phyloP scores from a whole-genome alignment of 176 grass and related monocot species.

The Musa troglodytarum region DNA sequence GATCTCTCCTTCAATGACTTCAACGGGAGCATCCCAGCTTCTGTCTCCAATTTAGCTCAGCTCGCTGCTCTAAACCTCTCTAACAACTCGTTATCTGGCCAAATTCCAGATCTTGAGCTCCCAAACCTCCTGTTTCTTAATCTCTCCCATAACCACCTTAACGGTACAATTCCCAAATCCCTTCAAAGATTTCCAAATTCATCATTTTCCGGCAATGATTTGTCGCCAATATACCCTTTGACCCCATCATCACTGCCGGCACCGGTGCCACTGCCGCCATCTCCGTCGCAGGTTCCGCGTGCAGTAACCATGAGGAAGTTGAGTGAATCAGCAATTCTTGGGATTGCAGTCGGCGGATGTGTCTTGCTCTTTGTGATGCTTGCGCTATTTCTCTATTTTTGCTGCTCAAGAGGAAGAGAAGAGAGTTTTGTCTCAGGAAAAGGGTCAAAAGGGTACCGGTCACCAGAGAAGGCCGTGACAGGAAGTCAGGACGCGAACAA shows the following conservation, averaged over 20 bases:
- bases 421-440: background rate
- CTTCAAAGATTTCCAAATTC: slow-evolving; percentile 34
- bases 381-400: slow-evolving; percentile 35
- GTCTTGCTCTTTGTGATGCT: slow-evolving; percentile 24
- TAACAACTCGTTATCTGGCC: slow-evolving; percentile 64
- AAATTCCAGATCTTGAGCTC: slow-evolving; percentile 54
- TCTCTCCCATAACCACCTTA: slow-evolving; percentile 61
- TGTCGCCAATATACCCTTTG: background rate
- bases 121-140: slow-evolving; percentile 51
- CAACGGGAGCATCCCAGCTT: slow-evolving; percentile 27
- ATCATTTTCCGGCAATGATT: slow-evolving; percentile 44
- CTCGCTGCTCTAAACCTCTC: slow-evolving; percentile 57
- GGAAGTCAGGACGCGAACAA: slow-evolving; percentile 57
- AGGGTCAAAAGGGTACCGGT: slow-evolving; percentile 7
- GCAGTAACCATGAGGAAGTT: slow-evolving; percentile 8
- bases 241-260: background rate
- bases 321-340: slow-evolving; percentile 49
- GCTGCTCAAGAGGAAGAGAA: slow-evolving; percentile 33
- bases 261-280: background rate
- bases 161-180: slow-evolving; percentile 41
- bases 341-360: slow-evolving; percentile 53
- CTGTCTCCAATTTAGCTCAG: slow-evolving; percentile 39
- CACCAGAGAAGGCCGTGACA: slow-evolving; percentile 62
- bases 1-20: slow-evolving; percentile 88
- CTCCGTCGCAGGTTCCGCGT: background rate